A percentile compares a stretch with the other conserved stretches of the same genome.
phyloP scores from a whole-genome alignment of 257 asterid species.

The Ballota nigra region DNA sequence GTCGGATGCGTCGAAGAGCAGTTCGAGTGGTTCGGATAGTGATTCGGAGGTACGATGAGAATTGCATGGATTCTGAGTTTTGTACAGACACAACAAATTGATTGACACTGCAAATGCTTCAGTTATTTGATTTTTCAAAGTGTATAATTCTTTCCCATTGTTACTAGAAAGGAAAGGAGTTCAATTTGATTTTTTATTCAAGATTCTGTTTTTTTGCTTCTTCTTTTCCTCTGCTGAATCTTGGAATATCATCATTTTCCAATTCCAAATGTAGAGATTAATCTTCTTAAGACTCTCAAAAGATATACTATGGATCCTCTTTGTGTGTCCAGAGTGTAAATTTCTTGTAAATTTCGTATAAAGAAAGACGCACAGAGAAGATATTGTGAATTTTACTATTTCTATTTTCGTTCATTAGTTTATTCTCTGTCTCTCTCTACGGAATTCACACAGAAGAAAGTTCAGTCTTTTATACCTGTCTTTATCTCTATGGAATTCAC shows the following conservation, averaged over 20 bases:
- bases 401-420: not conserved
- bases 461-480: no score
- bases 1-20: slow-evolving; percentile 52
- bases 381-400: not conserved
- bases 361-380: not conserved
- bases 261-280: not conserved
- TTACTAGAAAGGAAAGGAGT: slow-evolving; percentile 10
- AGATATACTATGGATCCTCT: not conserved
- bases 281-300: not conserved
- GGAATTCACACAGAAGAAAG: no score
- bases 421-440: no score
- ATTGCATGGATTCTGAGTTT: slow-evolving; percentile 6
- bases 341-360: not conserved
- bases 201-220: not conserved
- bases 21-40: slow-evolving; percentile 45
- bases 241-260: not conserved
- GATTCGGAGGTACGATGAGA: slow-evolving; percentile 33
- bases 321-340: not conserved
- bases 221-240: not conserved
- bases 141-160: slow-evolving; percentile 28
- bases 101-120: slow-evolving; percentile 18
- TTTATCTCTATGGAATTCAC: not conserved
- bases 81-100: slow-evolving; percentile 31
- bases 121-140: slow-evolving; percentile 29
- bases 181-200: slow-evolving; percentile 9